phyloP scores from a whole-genome alignment of 495 filamentous ascomycete species.

The Neurospora hispaniola region DNA sequence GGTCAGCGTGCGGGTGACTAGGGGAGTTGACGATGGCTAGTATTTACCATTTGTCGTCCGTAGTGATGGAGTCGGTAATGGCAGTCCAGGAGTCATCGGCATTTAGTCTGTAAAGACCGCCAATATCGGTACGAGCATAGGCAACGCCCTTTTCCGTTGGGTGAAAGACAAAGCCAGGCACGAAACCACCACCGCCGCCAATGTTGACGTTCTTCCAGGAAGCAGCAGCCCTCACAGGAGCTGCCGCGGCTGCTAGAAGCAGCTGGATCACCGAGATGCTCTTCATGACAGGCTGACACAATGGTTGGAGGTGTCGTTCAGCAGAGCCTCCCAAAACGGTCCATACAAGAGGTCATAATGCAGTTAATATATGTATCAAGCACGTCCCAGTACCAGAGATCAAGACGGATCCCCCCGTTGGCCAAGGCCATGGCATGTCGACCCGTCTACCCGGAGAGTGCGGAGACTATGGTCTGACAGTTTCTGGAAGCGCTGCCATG shows the following conservation, averaged over 20 bases:
- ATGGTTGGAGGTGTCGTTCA: neutral
- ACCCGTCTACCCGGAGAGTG: slow-evolving; percentile 7
- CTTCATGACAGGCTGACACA: slow-evolving; percentile 19
- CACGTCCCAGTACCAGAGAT: neutral
- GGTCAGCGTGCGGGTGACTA: slow-evolving; percentile 11
- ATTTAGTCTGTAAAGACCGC: slow-evolving; percentile 48
- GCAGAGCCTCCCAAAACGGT: slow-evolving; percentile 6
- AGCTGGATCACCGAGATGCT: slow-evolving; percentile 20
- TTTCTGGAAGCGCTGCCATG: neutral
- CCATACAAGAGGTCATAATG: neutral
- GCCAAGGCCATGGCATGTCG: neutral
- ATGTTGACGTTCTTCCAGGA: slow-evolving; percentile 41
- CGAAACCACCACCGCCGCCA: slow-evolving; percentile 50
- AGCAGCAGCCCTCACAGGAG: slow-evolving; percentile 21
- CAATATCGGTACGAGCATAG: slow-evolving; percentile 54
- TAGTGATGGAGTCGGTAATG: slow-evolving; percentile 40
- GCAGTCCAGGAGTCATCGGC: slow-evolving; percentile 45
- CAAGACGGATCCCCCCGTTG: neutral
- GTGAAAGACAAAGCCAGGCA: slow-evolving; percentile 49
- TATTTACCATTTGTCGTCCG: slow-evolving; percentile 36
- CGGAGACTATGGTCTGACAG: neutral
- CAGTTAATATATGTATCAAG: slow-evolving; percentile 14
- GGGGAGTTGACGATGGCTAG: neutral
- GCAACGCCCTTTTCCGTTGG: slow-evolving; percentile 45
- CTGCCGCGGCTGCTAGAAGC: slow-evolving; percentile 21